A percentile compares a stretch with the other conserved stretches of the same genome.
Conservation (phyloP, 2,329 filamentous ascomycete genomes). For the Allantophomopsis cytisporea region DNA sequence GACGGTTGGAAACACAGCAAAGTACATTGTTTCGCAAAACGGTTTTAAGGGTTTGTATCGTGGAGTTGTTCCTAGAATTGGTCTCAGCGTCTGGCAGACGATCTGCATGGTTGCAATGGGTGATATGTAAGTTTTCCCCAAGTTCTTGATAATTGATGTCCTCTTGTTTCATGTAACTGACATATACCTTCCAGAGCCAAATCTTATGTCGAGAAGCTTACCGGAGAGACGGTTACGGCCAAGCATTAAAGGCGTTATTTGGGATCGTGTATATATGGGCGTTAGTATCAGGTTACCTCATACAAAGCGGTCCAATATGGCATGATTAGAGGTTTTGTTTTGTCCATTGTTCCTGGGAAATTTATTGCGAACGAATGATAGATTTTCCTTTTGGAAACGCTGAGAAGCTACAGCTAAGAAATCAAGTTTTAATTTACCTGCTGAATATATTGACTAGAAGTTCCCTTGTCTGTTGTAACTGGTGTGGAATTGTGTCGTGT, state of each 20-base stretch:
- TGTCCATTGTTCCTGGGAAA: too few relatives aligned
- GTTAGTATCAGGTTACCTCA: too few relatives aligned
- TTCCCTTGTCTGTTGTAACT: too few relatives aligned
- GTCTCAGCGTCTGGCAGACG: constrained; percentile 96
- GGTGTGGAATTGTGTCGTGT: too few relatives aligned
- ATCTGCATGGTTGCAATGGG: constrained; percentile 99
- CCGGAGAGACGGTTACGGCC: constrained; percentile 48
- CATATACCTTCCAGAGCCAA: constrained; percentile 37
- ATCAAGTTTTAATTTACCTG: too few relatives aligned
- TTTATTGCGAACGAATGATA: too few relatives aligned
- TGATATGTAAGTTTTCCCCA: constrained; percentile 63
- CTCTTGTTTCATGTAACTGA: constrained; percentile 5
- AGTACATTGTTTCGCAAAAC: constrained; percentile 84
- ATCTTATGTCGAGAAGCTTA: constrained; percentile 52
- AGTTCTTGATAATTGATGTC: not conserved
- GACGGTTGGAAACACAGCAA: constrained; percentile 77
- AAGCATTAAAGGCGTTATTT: constrained; percentile 44
- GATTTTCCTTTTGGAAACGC: too few relatives aligned
- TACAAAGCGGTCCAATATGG: too few relatives aligned
- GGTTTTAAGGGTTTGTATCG: constrained; percentile 89
- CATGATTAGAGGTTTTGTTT: too few relatives aligned
- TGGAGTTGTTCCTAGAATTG: constrained; percentile 86
- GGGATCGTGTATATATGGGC: not conserved
- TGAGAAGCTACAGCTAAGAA: too few relatives aligned
- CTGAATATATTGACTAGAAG: too few relatives aligned